Evolutionary conservation across 2,329 filamentous ascomycete genomes (phyloP).

Genomic region (Akanthomyces lecanii): DNA sequence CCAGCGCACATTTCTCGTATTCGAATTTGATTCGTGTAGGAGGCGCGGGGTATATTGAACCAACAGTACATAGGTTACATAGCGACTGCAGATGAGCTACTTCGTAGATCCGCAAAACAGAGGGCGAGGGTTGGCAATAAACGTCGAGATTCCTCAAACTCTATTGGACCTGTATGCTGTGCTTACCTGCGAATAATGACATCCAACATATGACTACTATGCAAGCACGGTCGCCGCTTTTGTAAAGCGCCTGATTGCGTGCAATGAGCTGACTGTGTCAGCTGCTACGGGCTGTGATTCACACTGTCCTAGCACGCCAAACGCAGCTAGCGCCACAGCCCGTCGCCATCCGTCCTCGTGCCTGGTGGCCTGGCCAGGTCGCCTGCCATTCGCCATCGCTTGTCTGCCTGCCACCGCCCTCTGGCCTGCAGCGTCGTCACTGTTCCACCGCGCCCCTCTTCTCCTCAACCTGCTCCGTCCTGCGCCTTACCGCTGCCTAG

Average conservation of each 20-base stretch:
- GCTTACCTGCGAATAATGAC: neutral
- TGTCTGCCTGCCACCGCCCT: slow-evolving; percentile 20
- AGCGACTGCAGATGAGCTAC: no score
- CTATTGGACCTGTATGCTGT: neutral
- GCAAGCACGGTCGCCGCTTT: neutral
- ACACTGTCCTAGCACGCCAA: slow-evolving; percentile 6
- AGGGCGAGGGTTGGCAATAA: neutral
- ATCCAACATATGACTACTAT: neutral
- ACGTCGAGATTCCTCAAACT: neutral
- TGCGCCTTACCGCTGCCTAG: slow-evolving; percentile 23
- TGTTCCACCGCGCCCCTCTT: slow-evolving; percentile 22
- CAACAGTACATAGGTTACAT: no score
- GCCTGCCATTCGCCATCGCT: neutral
- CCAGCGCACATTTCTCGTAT: neutral
- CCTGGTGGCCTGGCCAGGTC: slow-evolving; percentile 2
- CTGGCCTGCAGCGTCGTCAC: slow-evolving; percentile 20
- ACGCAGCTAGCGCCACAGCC: slow-evolving; percentile 21
- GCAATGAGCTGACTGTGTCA: slow-evolving; percentile 9
- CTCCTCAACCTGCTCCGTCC: slow-evolving; percentile 25
- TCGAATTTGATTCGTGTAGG: no score
- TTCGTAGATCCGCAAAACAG: no score
- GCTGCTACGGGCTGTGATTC: slow-evolving; percentile 13
- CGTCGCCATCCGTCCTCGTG: slow-evolving; percentile 21
- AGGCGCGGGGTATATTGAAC: no score
- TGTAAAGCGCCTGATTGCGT: slow-evolving; percentile 6